Evolutionary conservation across 345 rosid species (phyloP), one percentile per base, ranked within the genome.

Genomic region (Camelina sativa): DNA sequence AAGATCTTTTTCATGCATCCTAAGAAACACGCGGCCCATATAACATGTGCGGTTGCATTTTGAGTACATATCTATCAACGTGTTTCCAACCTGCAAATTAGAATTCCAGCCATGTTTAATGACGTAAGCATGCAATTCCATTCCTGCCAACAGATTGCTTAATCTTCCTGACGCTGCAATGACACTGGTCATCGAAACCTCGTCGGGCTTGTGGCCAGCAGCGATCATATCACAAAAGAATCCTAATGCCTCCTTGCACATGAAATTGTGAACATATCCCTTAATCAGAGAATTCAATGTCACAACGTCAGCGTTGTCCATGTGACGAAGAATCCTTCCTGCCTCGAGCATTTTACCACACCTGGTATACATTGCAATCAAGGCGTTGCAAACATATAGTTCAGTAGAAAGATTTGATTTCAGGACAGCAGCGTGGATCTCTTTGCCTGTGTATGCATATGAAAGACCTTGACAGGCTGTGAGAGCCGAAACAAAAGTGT

Each of bases 21-120:
- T 57, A 50, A 69, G 68, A 76, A 94, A 94, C 22, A 78, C 84
- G 69, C 55, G 74, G 30, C 83, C 87, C 86, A 86, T 88, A 38
- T 86, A 87, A 73, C 58, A 76, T 75, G 82, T 76, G 72, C 55
- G 80, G 70, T 80, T 62, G 76, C 96, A 94, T 69, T 84, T 91
- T 16, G 85, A 84, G 79, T 93, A 93, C 96, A 93, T 83, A 85
- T 91, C 96, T 71, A 85, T 60, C 74, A 87, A 82, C 25, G 92
- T 85, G 75, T 89, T 91, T 55, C 90, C 96, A 65, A 87, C 86
- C 78, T 59, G 84, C 78, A 88, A 66, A 82, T 80, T 69, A 46
- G 77, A 83, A 83, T 75, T 84, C 64, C 84, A 80, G 62, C 83
- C 92, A 12, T 76, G 82, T 80, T 86, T 88, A 60, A 93, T 77